Evolutionary conservation across 2,329 filamentous ascomycete genomes (phyloP).

Genomic region (Apiospora sp.): DNA sequence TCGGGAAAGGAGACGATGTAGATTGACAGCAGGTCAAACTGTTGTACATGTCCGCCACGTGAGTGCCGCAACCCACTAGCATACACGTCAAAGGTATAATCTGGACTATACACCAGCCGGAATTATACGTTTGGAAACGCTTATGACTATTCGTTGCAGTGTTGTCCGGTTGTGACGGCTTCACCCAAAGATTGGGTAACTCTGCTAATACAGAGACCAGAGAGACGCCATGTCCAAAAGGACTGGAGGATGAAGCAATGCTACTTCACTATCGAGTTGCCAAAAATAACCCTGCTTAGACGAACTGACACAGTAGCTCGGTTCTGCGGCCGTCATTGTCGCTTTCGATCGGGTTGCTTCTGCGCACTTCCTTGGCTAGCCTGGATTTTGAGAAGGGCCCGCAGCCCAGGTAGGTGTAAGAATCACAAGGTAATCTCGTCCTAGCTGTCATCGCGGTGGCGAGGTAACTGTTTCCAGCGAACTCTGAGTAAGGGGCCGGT

Average conservation of each 20-base stretch:
- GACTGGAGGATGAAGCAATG: not conserved
- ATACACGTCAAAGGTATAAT: not conserved
- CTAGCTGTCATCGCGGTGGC: not conserved
- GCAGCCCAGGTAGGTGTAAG: not conserved
- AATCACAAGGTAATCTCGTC: not conserved
- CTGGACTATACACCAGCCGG: not conserved
- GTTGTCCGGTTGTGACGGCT: not conserved
- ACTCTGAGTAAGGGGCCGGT: constrained; percentile 11
- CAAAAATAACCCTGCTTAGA: constrained; percentile 10
- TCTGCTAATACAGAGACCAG: not conserved
- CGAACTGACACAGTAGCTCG: not conserved
- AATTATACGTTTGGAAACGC: not conserved
- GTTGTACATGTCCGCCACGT: not conserved
- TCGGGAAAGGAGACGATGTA: not conserved
- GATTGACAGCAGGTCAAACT: not conserved
- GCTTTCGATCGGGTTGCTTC: not conserved
- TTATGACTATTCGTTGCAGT: not conserved
- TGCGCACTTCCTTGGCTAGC: not conserved
- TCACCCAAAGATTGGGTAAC: not conserved
- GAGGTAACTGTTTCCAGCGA: not conserved
- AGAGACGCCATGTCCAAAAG: not conserved
- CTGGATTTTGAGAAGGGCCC: not conserved
- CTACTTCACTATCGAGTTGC: constrained; percentile 14
- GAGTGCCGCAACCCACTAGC: not conserved
- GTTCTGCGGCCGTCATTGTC: not conserved